Base-by-base conservation (phyloP, 2,329 filamentous ascomycete species). In the Neodidymelliopsis sp. region DNA sequence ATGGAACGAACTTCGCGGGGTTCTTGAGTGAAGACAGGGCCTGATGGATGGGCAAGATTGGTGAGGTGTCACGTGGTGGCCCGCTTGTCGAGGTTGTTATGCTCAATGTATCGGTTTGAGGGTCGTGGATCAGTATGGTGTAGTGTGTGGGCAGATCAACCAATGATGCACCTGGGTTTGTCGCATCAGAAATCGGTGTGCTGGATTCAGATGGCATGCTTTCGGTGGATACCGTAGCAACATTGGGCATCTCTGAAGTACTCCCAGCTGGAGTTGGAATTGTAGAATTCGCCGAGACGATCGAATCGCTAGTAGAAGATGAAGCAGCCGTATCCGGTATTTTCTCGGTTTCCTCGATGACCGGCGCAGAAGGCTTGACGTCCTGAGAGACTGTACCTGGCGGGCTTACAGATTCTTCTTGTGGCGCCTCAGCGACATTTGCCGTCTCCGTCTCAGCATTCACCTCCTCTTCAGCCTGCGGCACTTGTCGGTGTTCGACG, bases 1-100 rank as follows among this genome's bases (percentile, higher is more conserved):
- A 53, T 1, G 68, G 67, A 6, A 72, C 42, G 36, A 71, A 71
- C 29, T 63, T 67, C 8, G 59, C 54, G 0, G 68, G 69, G 5
- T 53, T 36, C 10, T 62, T 56, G 20, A 73, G 64, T 2, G 47
- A 52, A 4, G 59, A 47, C 16, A 73, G 54, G 4, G 70, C 68
- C 42, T 59, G 53, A 16, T 66, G 60, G 4, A 71, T 39, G 19
- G 66, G 60, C 8, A 73, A 51, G 16, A 51, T 8, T 5, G 57
- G 49, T 5, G 56, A 48, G 7, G 45, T 45, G 38, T 56, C 57
- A 9, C 38, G 34, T n/a, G 51, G 47, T 22, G 61, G 42, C 5
- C 38, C 35, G 4, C 53, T 54, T 5, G 58, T 62, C 11, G 65
- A 66, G 2, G 57, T 66, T 13, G 62, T 63, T 6, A 66, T 60